These are phyloP conservation scores for Oryza rufipogon DNA, from an alignment of 176 grass and related monocot genomes.

Conservation along the genomic window DNA sequence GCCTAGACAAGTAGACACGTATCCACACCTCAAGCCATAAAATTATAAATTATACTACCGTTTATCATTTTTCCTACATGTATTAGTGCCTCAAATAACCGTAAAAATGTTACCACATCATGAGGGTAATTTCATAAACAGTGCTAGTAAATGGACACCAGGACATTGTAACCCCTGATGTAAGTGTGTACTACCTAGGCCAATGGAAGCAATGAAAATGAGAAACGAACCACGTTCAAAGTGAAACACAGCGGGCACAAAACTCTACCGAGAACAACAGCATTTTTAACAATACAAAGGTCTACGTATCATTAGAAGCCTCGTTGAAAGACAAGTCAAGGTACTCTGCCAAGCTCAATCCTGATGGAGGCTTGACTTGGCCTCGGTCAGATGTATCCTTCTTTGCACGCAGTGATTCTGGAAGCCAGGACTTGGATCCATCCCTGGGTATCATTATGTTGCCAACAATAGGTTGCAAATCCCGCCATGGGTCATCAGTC, in stretches of 20 bases:
- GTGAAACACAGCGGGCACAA: neutral
- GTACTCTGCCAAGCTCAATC: slow-evolving; percentile 54
- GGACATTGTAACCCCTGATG: neutral
- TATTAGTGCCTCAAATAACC: neutral
- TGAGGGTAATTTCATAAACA: neutral
- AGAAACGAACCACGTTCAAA: neutral
- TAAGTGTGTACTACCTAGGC: neutral
- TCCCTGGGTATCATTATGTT: slow-evolving; percentile 47
- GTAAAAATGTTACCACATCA: neutral
- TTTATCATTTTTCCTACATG: neutral
- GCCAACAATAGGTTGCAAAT: slow-evolving; percentile 51
- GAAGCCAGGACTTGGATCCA: slow-evolving; percentile 39
- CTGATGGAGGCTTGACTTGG: slow-evolving; percentile 19
- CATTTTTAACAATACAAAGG: neutral
- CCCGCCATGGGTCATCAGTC: slow-evolving; percentile 57
- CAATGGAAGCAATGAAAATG: neutral
- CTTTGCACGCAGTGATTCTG: slow-evolving; percentile 36
- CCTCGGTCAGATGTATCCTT: slow-evolving; percentile 36
- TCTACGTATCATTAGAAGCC: slow-evolving; percentile 26
- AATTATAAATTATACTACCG: too few relatives aligned
- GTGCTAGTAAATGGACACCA: neutral
- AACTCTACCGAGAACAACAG: neutral
- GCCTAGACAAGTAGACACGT: too few relatives aligned
- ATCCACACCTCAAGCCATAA: neutral
- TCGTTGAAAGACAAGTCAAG: slow-evolving; percentile 58